Conservation (phyloP, 164 flowering plant species). For the Stephania japonica region DNA sequence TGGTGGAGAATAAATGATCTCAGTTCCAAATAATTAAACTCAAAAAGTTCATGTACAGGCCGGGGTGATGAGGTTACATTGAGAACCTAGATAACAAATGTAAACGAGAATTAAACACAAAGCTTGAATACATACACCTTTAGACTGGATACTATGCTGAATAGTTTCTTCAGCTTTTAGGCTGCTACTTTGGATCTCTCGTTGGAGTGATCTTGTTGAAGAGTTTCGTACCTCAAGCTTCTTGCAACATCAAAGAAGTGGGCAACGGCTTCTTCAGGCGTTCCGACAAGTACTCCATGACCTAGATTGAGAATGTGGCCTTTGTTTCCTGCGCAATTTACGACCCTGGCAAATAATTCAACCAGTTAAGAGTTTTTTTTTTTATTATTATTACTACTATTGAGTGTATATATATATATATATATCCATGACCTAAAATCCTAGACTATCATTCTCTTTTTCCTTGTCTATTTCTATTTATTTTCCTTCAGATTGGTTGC, state of each 20-base stretch:
- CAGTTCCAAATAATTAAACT: neutral
- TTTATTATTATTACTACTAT: no score
- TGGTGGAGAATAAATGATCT: no score
- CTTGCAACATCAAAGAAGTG: constrained; percentile 90
- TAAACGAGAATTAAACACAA: neutral
- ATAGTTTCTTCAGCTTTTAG: constrained; percentile 10
- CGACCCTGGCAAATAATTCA: constrained; percentile 61
- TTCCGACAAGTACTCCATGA: constrained; percentile 95
- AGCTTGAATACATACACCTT: neutral
- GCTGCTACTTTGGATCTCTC: constrained; percentile 26
- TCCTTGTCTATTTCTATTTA: no score
- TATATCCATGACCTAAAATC: no score
- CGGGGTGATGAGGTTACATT: neutral
- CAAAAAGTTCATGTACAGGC: neutral
- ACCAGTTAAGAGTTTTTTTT: neutral
- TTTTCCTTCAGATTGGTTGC: no score
- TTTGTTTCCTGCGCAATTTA: constrained; percentile 72
- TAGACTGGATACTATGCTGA: neutral
- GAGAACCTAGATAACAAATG: neutral
- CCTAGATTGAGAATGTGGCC: constrained; percentile 96
- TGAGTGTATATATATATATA: no score
- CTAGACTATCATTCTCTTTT: no score
- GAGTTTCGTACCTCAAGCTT: constrained; percentile 46
- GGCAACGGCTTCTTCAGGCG: constrained; percentile 96
- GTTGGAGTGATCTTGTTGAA: constrained; percentile 14